phyloP scores from a whole-genome alignment of 1,284 basidiomycete genomes.

The Grifola frondosa region DNA sequence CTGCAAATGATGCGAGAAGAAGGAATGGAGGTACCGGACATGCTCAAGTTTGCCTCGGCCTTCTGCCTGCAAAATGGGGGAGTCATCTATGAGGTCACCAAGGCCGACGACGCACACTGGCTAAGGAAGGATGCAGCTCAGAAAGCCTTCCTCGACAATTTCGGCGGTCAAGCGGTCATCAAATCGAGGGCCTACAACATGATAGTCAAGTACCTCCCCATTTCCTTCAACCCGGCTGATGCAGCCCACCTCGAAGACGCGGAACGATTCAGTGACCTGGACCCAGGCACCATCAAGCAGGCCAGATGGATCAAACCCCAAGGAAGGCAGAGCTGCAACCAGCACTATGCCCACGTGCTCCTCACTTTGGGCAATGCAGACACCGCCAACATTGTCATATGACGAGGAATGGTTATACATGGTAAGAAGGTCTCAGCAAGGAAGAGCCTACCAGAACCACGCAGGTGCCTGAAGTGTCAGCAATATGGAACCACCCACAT shows the following conservation, averaged over 20 bases:
- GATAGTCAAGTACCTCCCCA: constrained; percentile 17
- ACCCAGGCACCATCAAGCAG: background rate
- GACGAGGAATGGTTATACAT: constrained; percentile 6
- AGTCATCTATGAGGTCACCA: too few species aligned
- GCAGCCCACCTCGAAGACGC: background rate
- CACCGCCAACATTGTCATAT: constrained; percentile 12
- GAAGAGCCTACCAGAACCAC: constrained; percentile 4
- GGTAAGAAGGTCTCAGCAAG: background rate
- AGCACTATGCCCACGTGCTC: constrained; percentile 6
- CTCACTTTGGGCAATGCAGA: constrained; percentile 3
- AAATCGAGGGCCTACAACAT: too few species aligned
- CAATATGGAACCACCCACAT: constrained; percentile 24
- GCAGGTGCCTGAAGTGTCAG: constrained; percentile 33
- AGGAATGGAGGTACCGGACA: too few species aligned
- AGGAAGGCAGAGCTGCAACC: background rate
- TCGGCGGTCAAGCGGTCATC: too few species aligned
- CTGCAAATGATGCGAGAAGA: too few species aligned
- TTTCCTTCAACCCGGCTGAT: constrained; percentile 8
- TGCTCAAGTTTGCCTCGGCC: too few species aligned
- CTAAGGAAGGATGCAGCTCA: too few species aligned
- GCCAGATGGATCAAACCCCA: constrained; percentile 21
- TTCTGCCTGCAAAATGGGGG: too few species aligned
- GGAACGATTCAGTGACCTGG: constrained; percentile 5
- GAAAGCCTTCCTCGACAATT: too few species aligned
- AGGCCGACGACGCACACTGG: too few species aligned